Evolutionary conservation across 73 alveolate genomes (phyloP).

Genomic region (Paramecium caudatum): DNA sequence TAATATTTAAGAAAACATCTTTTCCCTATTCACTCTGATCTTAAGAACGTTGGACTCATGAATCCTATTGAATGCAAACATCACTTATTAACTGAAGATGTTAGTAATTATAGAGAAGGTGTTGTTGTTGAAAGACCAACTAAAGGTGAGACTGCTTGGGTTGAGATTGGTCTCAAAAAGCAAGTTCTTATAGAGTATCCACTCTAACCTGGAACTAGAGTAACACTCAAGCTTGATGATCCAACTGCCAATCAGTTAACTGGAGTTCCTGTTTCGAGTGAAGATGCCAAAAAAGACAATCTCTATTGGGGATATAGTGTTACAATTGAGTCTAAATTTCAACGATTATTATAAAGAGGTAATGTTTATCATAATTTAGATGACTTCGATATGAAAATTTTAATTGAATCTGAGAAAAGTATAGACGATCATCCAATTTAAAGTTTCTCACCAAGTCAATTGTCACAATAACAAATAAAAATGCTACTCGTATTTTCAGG

Average conservation of each 20-base stretch:
- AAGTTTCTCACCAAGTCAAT: background rate
- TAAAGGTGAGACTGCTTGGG: slow-evolving; percentile 94
- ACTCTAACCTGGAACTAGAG: slow-evolving; percentile 95
- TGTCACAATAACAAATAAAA: background rate
- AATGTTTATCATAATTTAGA: too few relatives aligned
- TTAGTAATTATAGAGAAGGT: slow-evolving; percentile 97
- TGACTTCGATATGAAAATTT: background rate
- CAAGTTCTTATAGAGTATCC: slow-evolving; percentile 89
- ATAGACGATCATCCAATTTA: background rate
- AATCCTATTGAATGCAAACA: slow-evolving; percentile 98
- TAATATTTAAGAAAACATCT: slow-evolving; percentile 93
- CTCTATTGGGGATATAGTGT: slow-evolving; percentile 36
- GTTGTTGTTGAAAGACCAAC: slow-evolving; percentile 94
- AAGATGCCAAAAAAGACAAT: slow-evolving; percentile 22
- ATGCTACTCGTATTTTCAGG: background rate
- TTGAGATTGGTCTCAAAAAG: slow-evolving; percentile 93
- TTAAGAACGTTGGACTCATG: slow-evolving; percentile 93
- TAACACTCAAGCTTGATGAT: slow-evolving; percentile 93
- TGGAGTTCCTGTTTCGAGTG: slow-evolving; percentile 38
- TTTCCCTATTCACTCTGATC: slow-evolving; percentile 95
- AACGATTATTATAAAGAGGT: slow-evolving; percentile 41
- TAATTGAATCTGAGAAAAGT: slow-evolving; percentile 30
- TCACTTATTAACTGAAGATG: slow-evolving; percentile 90
- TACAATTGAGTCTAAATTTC: slow-evolving; percentile 27
- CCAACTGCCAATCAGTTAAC: slow-evolving; percentile 36